Evolutionary conservation across 108 stramenopile species (phyloP).

Genomic region (Discostella stelligeroides): DNA sequence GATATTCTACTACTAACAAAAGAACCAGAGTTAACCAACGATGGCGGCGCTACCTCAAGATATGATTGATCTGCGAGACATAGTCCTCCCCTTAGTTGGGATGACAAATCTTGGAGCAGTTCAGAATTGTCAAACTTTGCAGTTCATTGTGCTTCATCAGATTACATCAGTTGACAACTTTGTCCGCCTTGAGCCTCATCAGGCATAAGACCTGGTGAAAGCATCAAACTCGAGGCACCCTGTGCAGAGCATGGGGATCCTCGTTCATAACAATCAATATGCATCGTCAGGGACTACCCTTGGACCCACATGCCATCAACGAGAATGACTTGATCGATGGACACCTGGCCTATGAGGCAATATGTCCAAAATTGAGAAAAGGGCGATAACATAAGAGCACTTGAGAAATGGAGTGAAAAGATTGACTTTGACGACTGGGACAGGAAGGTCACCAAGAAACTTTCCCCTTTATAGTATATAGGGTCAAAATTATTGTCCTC

Average conservation of each 20-base stretch:
- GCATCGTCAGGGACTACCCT: neutral
- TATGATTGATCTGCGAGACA: neutral
- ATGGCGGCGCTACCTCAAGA: neutral
- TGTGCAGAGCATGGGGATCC: neutral
- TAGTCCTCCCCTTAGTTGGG: neutral
- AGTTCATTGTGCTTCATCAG: neutral
- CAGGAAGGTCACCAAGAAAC: slow-evolving; percentile 7
- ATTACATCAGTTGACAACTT: neutral
- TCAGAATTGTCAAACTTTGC: neutral
- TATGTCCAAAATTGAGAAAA: neutral
- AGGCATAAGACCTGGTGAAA: neutral
- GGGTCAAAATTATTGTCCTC: neutral
- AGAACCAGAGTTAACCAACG: too few relatives aligned
- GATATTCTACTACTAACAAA: too few relatives aligned
- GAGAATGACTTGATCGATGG: neutral
- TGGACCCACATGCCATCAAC: neutral
- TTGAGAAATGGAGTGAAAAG: too few relatives aligned
- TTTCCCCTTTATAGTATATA: neutral
- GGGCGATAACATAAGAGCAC: too few relatives aligned
- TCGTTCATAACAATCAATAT: neutral
- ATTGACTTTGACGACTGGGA: slow-evolving; percentile 8
- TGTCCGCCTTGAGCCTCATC: too few relatives aligned
- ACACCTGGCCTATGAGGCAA: neutral
- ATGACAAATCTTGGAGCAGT: too few relatives aligned
- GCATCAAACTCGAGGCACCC: neutral